A percentile compares a stretch with the other conserved stretches of the same genome.
phyloP scores from a whole-genome alignment of 2,329 filamentous ascomycete species.

The Emericellopsis atlantica region DNA sequence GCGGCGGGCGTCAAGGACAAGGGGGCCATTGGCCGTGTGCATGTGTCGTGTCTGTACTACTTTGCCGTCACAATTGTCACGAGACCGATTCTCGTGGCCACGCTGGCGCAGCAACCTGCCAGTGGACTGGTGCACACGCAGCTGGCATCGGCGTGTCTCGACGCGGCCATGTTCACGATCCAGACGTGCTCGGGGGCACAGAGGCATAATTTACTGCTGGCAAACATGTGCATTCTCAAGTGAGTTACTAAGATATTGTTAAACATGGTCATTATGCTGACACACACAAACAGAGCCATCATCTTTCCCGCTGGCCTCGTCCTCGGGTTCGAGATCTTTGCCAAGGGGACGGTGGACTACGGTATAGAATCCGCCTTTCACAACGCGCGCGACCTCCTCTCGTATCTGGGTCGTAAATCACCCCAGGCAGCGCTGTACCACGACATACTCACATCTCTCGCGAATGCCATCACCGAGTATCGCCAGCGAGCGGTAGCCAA shows the following conservation, averaged over 20 bases:
- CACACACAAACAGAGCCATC: conserved; percentile 25
- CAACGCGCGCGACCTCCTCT: conserved; percentile 34
- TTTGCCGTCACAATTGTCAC: conserved; percentile 45
- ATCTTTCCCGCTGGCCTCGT: conserved; percentile 45
- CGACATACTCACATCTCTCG: conserved; percentile 36
- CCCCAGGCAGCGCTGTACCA: conserved; percentile 45
- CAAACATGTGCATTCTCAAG: conserved; percentile 49
- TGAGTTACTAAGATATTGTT: conserved; percentile 19
- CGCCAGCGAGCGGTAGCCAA: conserved; percentile 11
- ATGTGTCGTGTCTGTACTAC: conserved; percentile 45
- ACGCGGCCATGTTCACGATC: conserved; percentile 40
- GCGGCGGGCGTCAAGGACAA: conserved; percentile 8
- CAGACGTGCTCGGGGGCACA: conserved; percentile 38
- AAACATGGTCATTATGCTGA: not conserved
- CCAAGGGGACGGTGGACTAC: conserved; percentile 27
- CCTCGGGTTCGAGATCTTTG: conserved; percentile 42
- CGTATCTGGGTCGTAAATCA: conserved; percentile 31
- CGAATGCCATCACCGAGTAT: conserved; percentile 28
- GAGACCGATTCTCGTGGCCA: conserved; percentile 39
- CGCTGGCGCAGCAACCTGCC: conserved; percentile 25
- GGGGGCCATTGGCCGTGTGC: conserved; percentile 33
- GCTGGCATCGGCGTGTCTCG: conserved; percentile 39
- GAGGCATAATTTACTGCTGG: conserved; percentile 27
- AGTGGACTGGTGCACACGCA: conserved; percentile 13
- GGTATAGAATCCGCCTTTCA: conserved; percentile 35